phyloP scores from a whole-genome alignment of 805 yeast species.

The Ogataea methylovora region DNA sequence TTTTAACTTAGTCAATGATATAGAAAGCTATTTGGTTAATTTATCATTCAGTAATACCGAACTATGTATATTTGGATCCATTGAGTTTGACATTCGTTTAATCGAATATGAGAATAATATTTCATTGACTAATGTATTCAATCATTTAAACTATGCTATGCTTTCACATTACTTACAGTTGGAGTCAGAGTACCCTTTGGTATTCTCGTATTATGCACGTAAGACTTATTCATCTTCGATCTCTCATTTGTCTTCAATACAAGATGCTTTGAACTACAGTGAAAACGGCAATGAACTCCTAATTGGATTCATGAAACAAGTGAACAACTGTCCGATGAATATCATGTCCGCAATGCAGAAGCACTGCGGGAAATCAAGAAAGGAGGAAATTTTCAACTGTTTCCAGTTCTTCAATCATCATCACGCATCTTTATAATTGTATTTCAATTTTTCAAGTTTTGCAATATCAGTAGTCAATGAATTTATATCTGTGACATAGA shows the following conservation, averaged over 20 bases:
- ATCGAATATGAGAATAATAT: too few relatives aligned
- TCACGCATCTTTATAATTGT: constrained; percentile 25
- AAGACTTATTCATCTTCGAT: too few relatives aligned
- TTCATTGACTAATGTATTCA: constrained; percentile 3
- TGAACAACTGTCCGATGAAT: too few relatives aligned
- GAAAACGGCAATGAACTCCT: not conserved
- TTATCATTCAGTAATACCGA: too few relatives aligned
- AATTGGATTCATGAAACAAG: constrained; percentile 18
- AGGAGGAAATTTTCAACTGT: constrained; percentile 3
- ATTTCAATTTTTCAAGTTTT: constrained; percentile 16
- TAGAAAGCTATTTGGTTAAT: too few relatives aligned
- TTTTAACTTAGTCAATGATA: too few relatives aligned
- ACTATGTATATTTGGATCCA: too few relatives aligned
- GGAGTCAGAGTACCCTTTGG: constrained; percentile 20
- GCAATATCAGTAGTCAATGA: constrained; percentile 12
- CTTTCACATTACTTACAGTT: constrained; percentile 15
- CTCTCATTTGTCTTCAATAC: too few relatives aligned
- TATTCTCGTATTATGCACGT: constrained; percentile 21
- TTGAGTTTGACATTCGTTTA: too few relatives aligned
- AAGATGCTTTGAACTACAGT: constrained; percentile 1
- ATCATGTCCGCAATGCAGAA: too few relatives aligned
- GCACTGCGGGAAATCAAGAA: constrained; percentile 2
- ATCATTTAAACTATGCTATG: constrained; percentile 20
- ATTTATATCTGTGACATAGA: constrained; percentile 11
- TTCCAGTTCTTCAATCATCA: constrained; percentile 12